Evolutionary conservation across 1,284 basidiomycete genomes (phyloP).

Genomic region (Psilocybe mexicana): DNA sequence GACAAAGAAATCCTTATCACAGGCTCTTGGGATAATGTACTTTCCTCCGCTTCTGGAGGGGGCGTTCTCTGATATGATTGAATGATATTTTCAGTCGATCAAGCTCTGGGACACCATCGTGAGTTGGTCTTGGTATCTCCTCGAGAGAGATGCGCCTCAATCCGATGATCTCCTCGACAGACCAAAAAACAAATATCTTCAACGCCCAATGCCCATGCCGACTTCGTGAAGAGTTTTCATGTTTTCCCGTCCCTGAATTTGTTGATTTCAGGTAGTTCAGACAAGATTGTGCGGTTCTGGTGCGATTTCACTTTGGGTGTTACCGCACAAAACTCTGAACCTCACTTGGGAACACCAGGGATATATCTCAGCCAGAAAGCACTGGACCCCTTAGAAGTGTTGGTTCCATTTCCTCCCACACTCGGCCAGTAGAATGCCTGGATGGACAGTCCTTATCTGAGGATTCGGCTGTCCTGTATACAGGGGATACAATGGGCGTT

Average conservation of each 20-base stretch:
- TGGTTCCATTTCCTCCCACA: conserved; percentile 74
- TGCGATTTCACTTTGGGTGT: conserved; percentile 31
- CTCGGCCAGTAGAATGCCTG: conserved; percentile 68
- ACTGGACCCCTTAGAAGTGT: conserved; percentile 50
- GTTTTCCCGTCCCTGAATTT: conserved; percentile 66
- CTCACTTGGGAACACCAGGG: conserved; percentile 44
- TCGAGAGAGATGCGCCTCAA: conserved; percentile 5
- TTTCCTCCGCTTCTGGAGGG: conserved; percentile 11
- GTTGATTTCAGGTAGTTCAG: conserved; percentile 87
- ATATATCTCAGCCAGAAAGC: conserved; percentile 47
- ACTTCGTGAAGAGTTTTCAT: conserved; percentile 84
- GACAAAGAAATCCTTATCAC: conserved; percentile 66
- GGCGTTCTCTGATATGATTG: conserved; percentile 5
- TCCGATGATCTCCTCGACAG: conserved; percentile 40
- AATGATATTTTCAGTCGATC: conserved; percentile 56
- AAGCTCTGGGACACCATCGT: conserved; percentile 82
- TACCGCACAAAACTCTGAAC: background rate
- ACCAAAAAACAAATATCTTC: conserved; percentile 68
- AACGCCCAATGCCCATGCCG: conserved; percentile 70
- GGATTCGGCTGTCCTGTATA: conserved; percentile 59
- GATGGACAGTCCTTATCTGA: conserved; percentile 48
- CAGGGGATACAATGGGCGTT: conserved; percentile 85
- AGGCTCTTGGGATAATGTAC: conserved; percentile 88
- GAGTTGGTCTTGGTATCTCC: conserved; percentile 21
- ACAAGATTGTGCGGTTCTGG: conserved; percentile 90